Conservation (phyloP, 1,284 basidiomycete genomes). For the Volvariella volvacea region DNA sequence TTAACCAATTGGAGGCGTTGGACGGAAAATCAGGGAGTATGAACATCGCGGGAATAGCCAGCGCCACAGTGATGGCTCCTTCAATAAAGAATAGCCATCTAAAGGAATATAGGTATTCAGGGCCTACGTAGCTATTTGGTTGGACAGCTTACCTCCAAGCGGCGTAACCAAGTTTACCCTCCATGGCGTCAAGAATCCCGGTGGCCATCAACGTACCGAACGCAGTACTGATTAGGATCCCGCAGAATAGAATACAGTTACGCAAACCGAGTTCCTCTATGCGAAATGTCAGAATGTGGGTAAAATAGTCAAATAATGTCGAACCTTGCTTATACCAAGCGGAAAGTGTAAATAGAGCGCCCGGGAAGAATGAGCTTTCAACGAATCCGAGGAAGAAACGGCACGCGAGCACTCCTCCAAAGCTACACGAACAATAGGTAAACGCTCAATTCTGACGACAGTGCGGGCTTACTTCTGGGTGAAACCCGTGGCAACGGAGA, state of each 20-base stretch:
- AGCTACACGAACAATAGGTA: slow-evolving; percentile 10
- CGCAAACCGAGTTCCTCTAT: slow-evolving; percentile 20
- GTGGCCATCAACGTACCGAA: slow-evolving; percentile 30
- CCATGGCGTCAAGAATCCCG: slow-evolving; percentile 16
- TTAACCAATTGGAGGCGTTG: slow-evolving; percentile 14
- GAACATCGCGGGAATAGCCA: slow-evolving; percentile 26
- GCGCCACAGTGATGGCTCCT: slow-evolving; percentile 24
- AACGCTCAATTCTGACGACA: neutral
- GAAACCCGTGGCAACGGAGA: slow-evolving; percentile 16
- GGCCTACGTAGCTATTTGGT: neutral
- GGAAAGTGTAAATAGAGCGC: slow-evolving; percentile 30
- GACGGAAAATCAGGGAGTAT: slow-evolving; percentile 18
- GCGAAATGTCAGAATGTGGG: neutral
- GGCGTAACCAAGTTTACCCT: slow-evolving; percentile 16
- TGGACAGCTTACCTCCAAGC: slow-evolving; percentile 16
- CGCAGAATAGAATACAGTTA: slow-evolving; percentile 35
- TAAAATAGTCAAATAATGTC: neutral
- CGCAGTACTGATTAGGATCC: slow-evolving; percentile 42
- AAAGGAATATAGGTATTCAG: slow-evolving; percentile 3
- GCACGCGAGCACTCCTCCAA: slow-evolving; percentile 23
- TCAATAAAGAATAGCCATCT: slow-evolving; percentile 43
- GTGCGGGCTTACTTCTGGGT: slow-evolving; percentile 11
- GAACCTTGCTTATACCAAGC: slow-evolving; percentile 21
- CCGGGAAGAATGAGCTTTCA: slow-evolving; percentile 37
- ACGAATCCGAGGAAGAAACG: slow-evolving; percentile 39